These are phyloP conservation scores for Arabidopsis thaliana DNA, from an alignment of 345 rosid genomes.

Conservation along the genomic window TAIR10.1 NC_003070.9:22145001-22145500, in stretches of 20 bases:
- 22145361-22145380: constrained; percentile 17
- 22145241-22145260: constrained; percentile 16
- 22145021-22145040: constrained; percentile 32
- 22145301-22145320: constrained; percentile 26
- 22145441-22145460: constrained; percentile 23
- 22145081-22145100: constrained; percentile 84
- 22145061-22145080: constrained; percentile 98
- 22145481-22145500: constrained; percentile 9
- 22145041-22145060: constrained; percentile 84
- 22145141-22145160: constrained; percentile 79
- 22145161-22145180: constrained; percentile 94
- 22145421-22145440: constrained; percentile 5
- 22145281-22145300: constrained; percentile 16
- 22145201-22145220: constrained; percentile 33
- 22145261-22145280: constrained; percentile 13
- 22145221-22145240: background rate
- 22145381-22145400: constrained; percentile 28
- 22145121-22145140: constrained; percentile 67
- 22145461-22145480: constrained; percentile 6
- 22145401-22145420: constrained; percentile 9
- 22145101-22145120: constrained; percentile 86
- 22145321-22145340: background rate
- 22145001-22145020: constrained; percentile 14
- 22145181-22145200: constrained; percentile 40
- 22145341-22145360: constrained; percentile 10